These are phyloP conservation scores for Lathyrus aphaca DNA, from an alignment of 306 rosid genomes.

Conservation along the genomic window DNA sequence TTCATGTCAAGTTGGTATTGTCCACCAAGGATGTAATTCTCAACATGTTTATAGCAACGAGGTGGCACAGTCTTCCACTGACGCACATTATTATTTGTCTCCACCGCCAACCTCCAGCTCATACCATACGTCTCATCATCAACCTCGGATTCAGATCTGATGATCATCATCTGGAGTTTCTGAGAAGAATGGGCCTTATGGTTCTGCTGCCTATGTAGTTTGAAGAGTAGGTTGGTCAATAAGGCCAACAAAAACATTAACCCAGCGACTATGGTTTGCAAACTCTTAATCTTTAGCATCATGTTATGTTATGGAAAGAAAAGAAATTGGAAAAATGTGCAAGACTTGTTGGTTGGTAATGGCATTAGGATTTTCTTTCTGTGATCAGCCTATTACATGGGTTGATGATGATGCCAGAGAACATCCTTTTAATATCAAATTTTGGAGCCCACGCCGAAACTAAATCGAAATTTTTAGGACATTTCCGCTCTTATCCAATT, in stretches of 20 bases:
- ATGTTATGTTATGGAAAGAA: not conserved
- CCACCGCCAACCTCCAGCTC: conserved; percentile 77
- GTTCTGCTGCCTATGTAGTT: not conserved
- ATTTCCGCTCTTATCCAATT: not conserved
- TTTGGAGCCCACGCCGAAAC: too few relatives aligned
- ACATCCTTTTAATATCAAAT: too few relatives aligned
- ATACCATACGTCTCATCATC: conserved; percentile 40
- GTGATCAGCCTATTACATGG: too few relatives aligned
- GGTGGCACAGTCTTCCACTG: conserved; percentile 45
- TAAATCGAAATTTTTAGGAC: not conserved
- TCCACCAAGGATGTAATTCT: conserved; percentile 63
- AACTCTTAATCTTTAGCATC: conserved; percentile 35
- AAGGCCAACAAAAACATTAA: conserved; percentile 37
- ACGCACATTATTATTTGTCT: conserved; percentile 43
- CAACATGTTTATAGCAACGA: conserved; percentile 39
- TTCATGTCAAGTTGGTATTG: conserved; percentile 60
- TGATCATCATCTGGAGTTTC: not conserved
- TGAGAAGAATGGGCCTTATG: not conserved
- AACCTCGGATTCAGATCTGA: not conserved
- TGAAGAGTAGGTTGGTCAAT: conserved; percentile 31
- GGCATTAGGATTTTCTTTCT: not conserved
- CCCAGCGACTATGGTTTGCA: conserved; percentile 39
- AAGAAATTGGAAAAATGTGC: not conserved
- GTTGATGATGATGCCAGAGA: too few relatives aligned
- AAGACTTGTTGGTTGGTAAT: not conserved